Base-by-base conservation (phyloP, 192 early-diverging fungal genomes). In the Coemansia sp. region DNA sequence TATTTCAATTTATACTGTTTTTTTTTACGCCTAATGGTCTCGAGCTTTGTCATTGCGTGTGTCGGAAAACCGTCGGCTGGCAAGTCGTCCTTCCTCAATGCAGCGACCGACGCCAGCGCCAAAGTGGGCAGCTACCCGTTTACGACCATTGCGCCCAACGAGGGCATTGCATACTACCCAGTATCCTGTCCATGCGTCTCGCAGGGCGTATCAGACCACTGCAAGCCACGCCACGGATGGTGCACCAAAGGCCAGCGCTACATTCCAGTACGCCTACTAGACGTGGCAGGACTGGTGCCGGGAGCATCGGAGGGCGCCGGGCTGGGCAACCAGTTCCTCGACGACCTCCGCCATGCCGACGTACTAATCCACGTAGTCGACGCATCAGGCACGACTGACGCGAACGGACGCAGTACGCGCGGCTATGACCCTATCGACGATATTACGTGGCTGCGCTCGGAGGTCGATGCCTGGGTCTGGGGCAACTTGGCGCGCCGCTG, bases 51-150 rank as follows among this genome's bases (percentile, higher is more conserved):
- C 42, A 68, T 88, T 35, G 87, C 87, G 0, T 87, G 84, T 35
- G 87, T 89, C 0, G 89, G 89, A 14, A 90, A 90, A 60, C 87
- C 87, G 26, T 88, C 85, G 22, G 91, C 91, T 0, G 91, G 91
- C 58, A 93, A 93, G 62, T 88, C 86, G 9, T 91, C 89, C 37
- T 89, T 93, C 48, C 65, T 93, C 48, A 93, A 93, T 62, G 86
- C 90, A 15, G 88, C 91, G 15, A 85, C 86, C 1, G 91, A 93
- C 57, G 91, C 91, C 5, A 78, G 84, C 15, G 91, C 91, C 40
- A 93, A 93, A 60, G 91, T 91, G 17, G 91, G 89, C 37, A 90
- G 86, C 66, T 91, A 86, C 50, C 91, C 91, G 5, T 93, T 93
- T 76, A 93, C 91, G 17, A 93, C 91, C 26, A 93, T 93, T 37